A percentile compares a stretch with the other conserved stretches of the same genome.
Evolutionary conservation across 441 rosid species (phyloP).

Genomic region (Erysimum cheiri): DNA sequence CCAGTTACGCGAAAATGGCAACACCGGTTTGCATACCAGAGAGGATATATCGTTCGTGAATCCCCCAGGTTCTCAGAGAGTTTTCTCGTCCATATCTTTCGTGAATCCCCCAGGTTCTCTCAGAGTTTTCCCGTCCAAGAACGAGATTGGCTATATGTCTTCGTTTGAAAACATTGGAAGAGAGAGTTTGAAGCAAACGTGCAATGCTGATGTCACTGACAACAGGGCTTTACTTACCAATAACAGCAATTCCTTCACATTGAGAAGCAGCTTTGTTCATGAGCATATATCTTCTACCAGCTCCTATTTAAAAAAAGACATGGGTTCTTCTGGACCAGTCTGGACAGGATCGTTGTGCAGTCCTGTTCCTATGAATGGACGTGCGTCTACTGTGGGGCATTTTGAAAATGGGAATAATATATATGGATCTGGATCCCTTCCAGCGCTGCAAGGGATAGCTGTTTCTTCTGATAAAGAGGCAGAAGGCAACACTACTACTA

Average conservation of each 20-base stretch:
- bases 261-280: conserved; percentile 53
- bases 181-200: conserved; percentile 48
- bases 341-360: conserved; percentile 52
- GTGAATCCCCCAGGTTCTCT: conserved; percentile 45
- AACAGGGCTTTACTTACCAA: conserved; percentile 48
- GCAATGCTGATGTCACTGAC: conserved; percentile 45
- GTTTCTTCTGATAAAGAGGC: conserved; percentile 51
- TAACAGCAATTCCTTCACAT: conserved; percentile 47
- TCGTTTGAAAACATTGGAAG: conserved; percentile 47
- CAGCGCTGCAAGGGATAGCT: conserved; percentile 47
- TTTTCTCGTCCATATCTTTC: conserved; percentile 45
- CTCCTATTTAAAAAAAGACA: conserved; percentile 43
- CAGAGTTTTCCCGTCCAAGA: conserved; percentile 44
- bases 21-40: conserved; percentile 30
- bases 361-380: conserved; percentile 48
- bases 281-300: conserved; percentile 50
- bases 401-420: conserved; percentile 44
- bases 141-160: conserved; percentile 49
- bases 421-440: conserved; percentile 48
- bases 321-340: conserved; percentile 48
- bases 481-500: conserved; percentile 48
- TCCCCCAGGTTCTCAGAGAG: conserved; percentile 41
- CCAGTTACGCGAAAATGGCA: conserved; percentile 17
- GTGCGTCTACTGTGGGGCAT: conserved; percentile 49
- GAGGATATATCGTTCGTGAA: conserved; percentile 46